Base-by-base conservation (phyloP, 495 filamentous ascomycete species). In the Amorphotheca resinae region DNA sequence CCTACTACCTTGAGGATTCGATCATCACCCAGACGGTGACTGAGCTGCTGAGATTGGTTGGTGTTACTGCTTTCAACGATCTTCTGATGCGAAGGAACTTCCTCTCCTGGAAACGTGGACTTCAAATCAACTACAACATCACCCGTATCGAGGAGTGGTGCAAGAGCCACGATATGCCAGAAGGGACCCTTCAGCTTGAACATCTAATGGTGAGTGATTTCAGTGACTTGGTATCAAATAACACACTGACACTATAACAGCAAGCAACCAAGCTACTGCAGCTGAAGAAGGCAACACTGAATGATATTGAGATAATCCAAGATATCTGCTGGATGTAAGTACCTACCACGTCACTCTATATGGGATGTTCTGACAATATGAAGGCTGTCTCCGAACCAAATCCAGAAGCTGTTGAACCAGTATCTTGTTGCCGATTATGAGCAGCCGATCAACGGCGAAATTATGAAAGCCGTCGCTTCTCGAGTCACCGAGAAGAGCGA, bases 121-220 rank as follows among this genome's bases (percentile, higher is more conserved):
- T 99, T 36, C 93, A 99, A 67, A 99, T 99, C 65, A 99, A 99
- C 64, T 99, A 99, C 69, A 96, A 99, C 64, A 99, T 99, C 58
- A 99, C 93, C 18, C 77, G 93, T 22, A 96, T 99, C 43, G 93
- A 99, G 63, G 93, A 99, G 65, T 99, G 93, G 93, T 99, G 93
- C 65, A 99, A 99, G 74, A 94, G 87, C 56, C 93, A 99, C 61
- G 93, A 96, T 54, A 95, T 99, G 88, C 93, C 93, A 4, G 89
- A 96, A 64, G 93, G 93, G 23, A 96, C 88, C 35, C 70, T 99
- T 42, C 87, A 96, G 65, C 74, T 99, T 35, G 93, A 99, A 70
- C 93, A 99, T 72, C 71, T 99, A 44, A 99, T 96, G 93, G 80
- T 83, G 68, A 62, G 65, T 57, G 14, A 22, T 3, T 15, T 21